These are phyloP conservation scores for Sugiyamaella neomexicana DNA, from an alignment of 1,139 yeast species.

Conservation along the genomic window DNA sequence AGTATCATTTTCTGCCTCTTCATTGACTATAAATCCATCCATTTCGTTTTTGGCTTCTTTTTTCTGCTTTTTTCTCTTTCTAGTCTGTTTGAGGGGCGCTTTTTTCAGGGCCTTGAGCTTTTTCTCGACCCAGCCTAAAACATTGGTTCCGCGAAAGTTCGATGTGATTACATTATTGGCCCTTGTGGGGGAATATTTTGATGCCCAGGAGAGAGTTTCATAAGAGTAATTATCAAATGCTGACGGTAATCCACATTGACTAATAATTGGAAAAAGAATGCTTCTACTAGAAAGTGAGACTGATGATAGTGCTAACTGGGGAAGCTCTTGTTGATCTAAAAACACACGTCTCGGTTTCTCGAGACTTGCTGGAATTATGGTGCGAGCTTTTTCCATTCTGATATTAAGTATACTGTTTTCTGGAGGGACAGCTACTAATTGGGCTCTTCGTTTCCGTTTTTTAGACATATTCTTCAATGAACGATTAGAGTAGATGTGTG, in stretches of 20 bases:
- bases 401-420: slow-evolving; percentile 1
- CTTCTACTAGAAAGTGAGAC: slow-evolving; percentile 11
- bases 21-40: slow-evolving; percentile 51
- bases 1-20: slow-evolving; percentile 34
- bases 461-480: not conserved
- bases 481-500: not conserved
- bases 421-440: not conserved
- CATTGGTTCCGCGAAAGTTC: slow-evolving; percentile 19
- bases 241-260: slow-evolving; percentile 19
- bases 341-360: slow-evolving; percentile 22
- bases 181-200: slow-evolving; percentile 33
- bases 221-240: slow-evolving; percentile 35
- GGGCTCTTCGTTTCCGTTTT: slow-evolving; percentile 11
- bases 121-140: slow-evolving; percentile 27
- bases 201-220: slow-evolving; percentile 33
- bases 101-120: slow-evolving; percentile 25
- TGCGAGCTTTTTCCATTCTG: not conserved
- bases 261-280: slow-evolving; percentile 19
- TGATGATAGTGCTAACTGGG: slow-evolving; percentile 18
- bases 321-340: slow-evolving; percentile 19
- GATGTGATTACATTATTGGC: slow-evolving; percentile 25
- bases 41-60: slow-evolving; percentile 34
- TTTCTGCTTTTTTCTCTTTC: slow-evolving; percentile 34
- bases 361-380: not conserved
- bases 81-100: slow-evolving; percentile 21